Evolutionary conservation across 345 rosid genomes (phyloP).

Genomic region (Isatis tinctoria): DNA sequence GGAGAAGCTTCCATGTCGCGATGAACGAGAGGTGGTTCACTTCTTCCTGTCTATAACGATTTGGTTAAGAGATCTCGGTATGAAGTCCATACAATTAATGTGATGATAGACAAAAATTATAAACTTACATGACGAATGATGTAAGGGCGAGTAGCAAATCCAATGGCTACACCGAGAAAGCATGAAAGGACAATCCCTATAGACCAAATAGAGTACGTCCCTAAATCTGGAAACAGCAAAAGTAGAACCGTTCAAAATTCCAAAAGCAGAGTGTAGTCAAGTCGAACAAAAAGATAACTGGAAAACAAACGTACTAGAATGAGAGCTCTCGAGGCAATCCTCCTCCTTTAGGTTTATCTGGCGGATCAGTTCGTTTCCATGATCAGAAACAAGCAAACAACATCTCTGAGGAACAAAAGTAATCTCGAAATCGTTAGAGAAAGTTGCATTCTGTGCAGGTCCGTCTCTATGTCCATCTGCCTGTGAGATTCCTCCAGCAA

Average conservation of each 20-base stretch:
- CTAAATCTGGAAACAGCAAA: constrained; percentile 24
- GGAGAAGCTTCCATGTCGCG: constrained; percentile 70
- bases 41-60: constrained; percentile 62
- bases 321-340: constrained; percentile 50
- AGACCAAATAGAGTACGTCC: constrained; percentile 30
- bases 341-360: constrained; percentile 58
- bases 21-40: constrained; percentile 33
- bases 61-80: constrained; percentile 31
- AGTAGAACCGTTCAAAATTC: neutral
- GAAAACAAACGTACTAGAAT: constrained; percentile 30
- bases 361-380: constrained; percentile 51
- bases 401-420: constrained; percentile 48
- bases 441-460: constrained; percentile 68
- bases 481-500: constrained; percentile 51
- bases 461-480: constrained; percentile 47
- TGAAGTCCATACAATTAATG: neutral
- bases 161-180: constrained; percentile 29
- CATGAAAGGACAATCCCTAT: constrained; percentile 29
- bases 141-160: constrained; percentile 29
- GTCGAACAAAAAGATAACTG: neutral
- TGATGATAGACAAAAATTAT: neutral
- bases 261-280: neutral
- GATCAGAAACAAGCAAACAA: constrained; percentile 62
- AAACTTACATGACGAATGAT: constrained; percentile 43
- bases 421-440: constrained; percentile 56